These are phyloP conservation scores for Colletotrichum limetticola DNA, from an alignment of 2,329 filamentous ascomycete species.

Conservation along the genomic window DNA sequence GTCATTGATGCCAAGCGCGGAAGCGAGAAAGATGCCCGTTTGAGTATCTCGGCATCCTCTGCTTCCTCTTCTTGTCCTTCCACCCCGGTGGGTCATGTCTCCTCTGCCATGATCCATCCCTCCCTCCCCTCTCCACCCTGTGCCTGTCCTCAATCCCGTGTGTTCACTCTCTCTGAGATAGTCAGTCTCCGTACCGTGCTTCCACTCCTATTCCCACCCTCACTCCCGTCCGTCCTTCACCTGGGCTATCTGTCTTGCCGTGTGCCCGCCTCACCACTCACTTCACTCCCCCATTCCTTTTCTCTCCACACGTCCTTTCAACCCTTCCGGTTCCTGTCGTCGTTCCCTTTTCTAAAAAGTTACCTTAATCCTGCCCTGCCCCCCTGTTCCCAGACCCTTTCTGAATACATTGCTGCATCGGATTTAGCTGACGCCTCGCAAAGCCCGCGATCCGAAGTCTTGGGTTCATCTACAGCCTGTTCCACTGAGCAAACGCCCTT, in stretches of 20 bases:
- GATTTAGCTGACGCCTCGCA: slow-evolving; percentile 19
- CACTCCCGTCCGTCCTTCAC: not conserved
- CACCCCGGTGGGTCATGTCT: not conserved
- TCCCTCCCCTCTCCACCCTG: not conserved
- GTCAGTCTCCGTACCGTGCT: slow-evolving; percentile 3
- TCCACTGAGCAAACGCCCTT: slow-evolving; percentile 6
- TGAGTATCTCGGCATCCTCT: slow-evolving; percentile 33
- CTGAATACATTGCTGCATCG: slow-evolving; percentile 20
- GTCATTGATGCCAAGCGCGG: slow-evolving; percentile 34
- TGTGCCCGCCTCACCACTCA: not conserved
- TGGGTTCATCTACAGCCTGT: slow-evolving; percentile 22
- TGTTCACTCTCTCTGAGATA: not conserved
- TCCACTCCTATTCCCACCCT: slow-evolving; percentile 22
- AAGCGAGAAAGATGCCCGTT: slow-evolving; percentile 35
- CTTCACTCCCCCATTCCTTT: slow-evolving; percentile 9
- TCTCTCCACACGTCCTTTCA: slow-evolving; percentile 15
- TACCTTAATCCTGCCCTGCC: slow-evolving; percentile 3
- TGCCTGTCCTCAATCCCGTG: not conserved
- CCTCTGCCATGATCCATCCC: not conserved
- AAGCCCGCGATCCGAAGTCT: slow-evolving; percentile 21
- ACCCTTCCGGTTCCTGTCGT: slow-evolving; percentile 13
- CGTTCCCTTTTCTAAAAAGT: slow-evolving; percentile 1
- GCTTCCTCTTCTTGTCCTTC: slow-evolving; percentile 26
- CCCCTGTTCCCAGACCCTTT: slow-evolving; percentile 13
- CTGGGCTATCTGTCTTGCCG: not conserved